Base-by-base conservation (phyloP, 108 stramenopile species). In the Fistulifera solaris region DNA sequence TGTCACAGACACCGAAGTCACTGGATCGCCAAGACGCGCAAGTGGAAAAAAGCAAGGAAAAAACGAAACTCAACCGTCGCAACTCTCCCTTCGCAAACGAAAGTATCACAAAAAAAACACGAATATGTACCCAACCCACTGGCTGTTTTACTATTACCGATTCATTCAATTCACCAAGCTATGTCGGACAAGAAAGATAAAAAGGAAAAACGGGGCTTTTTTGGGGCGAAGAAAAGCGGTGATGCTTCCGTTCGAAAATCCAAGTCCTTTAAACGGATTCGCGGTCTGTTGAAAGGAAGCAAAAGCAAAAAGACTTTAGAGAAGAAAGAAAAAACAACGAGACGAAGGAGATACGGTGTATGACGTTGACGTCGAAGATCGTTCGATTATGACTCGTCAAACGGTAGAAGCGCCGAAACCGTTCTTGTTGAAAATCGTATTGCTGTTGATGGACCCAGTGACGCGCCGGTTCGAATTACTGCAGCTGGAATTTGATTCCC, bases 401-500 rank as follows among this genome's bases (percentile, higher is more conserved):
- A 21, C 19, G 4, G 16, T n/a, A 10, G 47, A 31, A 13, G 58
- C 24, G 5, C 16, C 17, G 8, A 25, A 35, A 16, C 18, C 58
- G 1, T 59, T 49, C 27, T 26, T 48, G 48, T 28, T 59, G 13
- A 44, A 84, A 54, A 62, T 91, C 7, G 62, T 91, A 27, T 61
- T 91, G 6, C 76, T 91, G 38, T 56, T 91, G 15, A 78, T 91
- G 83, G 85, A 91, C 39, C 85, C 83, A 12, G 52, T 45, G 6
- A 73, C 83, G 10, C 81, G 80, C 24, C 75, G 80, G 21, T 91
- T 91, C 58, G 89, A 91, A 58, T 55, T 91, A 3, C 64, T 91
- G 27, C 89, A 91, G 58, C 77, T 91, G 17, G 89, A 91, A 64
- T 91, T 91, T 62, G 82, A 90, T 45, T 78, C 81, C 25, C 1